Evolutionary conservation across 148 eudicot genomes (phyloP).

Genomic region (Simmondsia chinensis): DNA sequence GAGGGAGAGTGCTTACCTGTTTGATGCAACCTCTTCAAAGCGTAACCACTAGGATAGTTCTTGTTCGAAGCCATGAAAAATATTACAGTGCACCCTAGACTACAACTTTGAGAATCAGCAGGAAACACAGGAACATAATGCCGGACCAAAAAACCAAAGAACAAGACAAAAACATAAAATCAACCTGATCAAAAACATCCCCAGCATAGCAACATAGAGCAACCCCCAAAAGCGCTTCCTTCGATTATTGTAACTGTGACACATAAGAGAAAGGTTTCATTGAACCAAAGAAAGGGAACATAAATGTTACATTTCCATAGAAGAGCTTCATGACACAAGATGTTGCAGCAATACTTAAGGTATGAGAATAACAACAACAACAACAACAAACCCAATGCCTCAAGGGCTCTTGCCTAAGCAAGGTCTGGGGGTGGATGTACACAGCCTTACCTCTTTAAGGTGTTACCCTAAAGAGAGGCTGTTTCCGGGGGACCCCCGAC

Average conservation of each 20-base stretch:
- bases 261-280: background rate
- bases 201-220: slow-evolving; percentile 50
- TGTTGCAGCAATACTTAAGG: no score
- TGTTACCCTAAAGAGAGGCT: no score
- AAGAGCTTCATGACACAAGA: no score
- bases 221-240: slow-evolving; percentile 67
- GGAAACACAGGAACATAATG: no score
- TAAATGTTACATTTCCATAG: no score
- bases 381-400: no score
- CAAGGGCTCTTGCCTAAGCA: no score
- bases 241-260: slow-evolving; percentile 71
- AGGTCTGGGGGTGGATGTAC: no score
- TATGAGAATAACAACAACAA: no score
- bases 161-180: background rate
- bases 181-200: slow-evolving; percentile 65
- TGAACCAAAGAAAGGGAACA: background rate
- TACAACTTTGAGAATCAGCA: slow-evolving; percentile 25
- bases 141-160: background rate
- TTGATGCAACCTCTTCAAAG: slow-evolving; percentile 57
- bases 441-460: no score
- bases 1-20: slow-evolving; percentile 43
- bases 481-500: no score
- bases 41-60: slow-evolving; percentile 92
- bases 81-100: slow-evolving; percentile 69
- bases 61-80: slow-evolving; percentile 81